A percentile compares a stretch with the other conserved stretches of the same genome.
Conservation (phyloP, 1,284 basidiomycete genomes). For the Fistulina hepatica region DNA sequence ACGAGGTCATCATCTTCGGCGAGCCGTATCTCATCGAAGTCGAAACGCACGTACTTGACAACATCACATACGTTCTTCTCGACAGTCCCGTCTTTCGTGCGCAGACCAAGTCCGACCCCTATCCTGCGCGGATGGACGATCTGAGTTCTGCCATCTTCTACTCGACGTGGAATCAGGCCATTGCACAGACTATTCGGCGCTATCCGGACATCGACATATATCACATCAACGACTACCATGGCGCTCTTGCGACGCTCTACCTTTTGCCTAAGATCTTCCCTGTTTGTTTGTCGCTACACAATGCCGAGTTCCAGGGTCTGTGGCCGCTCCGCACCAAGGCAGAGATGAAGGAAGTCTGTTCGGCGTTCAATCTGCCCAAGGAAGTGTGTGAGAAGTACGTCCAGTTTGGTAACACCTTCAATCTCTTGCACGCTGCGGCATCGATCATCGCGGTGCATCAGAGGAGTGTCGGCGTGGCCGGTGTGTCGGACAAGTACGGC, state of each 20-base stretch:
- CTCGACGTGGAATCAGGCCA: conserved; percentile 92
- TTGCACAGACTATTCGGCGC: conserved; percentile 77
- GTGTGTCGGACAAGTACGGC: conserved; percentile 91
- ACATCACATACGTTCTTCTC: conserved; percentile 85
- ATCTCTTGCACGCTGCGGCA: conserved; percentile 81
- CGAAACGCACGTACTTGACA: conserved; percentile 81
- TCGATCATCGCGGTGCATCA: conserved; percentile 85
- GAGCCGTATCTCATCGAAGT: conserved; percentile 90
- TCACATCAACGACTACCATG: conserved; percentile 85
- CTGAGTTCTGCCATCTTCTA: conserved; percentile 93
- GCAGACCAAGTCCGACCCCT: conserved; percentile 86
- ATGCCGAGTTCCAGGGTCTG: conserved; percentile 89
- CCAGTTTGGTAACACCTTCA: conserved; percentile 93
- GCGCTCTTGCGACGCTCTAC: conserved; percentile 80
- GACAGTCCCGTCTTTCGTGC: conserved; percentile 91
- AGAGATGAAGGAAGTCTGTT: conserved; percentile 93
- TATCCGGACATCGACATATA: conserved; percentile 80
- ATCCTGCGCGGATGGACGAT: conserved; percentile 91
- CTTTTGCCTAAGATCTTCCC: conserved; percentile 81
- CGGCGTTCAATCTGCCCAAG: conserved; percentile 90
- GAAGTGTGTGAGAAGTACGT: conserved; percentile 90
- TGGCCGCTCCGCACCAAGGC: conserved; percentile 92
- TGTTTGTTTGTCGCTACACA: conserved; percentile 84
- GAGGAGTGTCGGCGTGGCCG: conserved; percentile 82
- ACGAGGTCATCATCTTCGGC: conserved; percentile 89